Conservation (phyloP, 768 basidiomycete species). For the Fibroporia radiculosa region DNA sequence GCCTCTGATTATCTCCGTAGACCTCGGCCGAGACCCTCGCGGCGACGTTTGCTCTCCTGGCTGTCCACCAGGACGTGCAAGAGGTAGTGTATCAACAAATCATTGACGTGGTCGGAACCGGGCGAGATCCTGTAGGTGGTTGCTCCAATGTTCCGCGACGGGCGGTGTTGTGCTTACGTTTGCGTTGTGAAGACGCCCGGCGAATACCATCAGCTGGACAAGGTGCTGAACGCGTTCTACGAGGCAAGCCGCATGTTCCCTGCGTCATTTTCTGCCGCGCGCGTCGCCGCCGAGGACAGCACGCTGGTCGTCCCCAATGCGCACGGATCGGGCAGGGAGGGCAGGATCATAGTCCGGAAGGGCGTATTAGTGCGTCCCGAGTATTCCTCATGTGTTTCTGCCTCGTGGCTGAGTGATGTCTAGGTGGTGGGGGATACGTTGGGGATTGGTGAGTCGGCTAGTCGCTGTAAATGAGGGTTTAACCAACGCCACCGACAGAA, state of each 20-base stretch:
- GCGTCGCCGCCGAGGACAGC: slow-evolving; percentile 23
- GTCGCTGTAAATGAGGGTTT: too few relatives aligned
- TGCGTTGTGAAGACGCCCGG: too few relatives aligned
- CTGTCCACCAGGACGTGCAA: slow-evolving; percentile 23
- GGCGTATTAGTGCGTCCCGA: too few relatives aligned
- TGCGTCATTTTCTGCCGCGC: slow-evolving; percentile 21
- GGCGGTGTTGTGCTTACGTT: too few relatives aligned
- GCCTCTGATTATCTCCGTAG: slow-evolving; percentile 7
- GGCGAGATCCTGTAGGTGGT: slow-evolving; percentile 18
- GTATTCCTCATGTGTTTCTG: too few relatives aligned
- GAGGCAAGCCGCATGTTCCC: slow-evolving; percentile 30
- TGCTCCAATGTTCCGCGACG: too few relatives aligned
- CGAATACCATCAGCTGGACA: slow-evolving; percentile 23
- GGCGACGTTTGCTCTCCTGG: slow-evolving; percentile 25
- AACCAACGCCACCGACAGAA: too few relatives aligned
- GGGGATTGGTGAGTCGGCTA: background rate
- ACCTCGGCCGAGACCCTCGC: slow-evolving; percentile 27
- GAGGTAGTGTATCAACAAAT: slow-evolving; percentile 26
- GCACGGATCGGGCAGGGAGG: too few relatives aligned
- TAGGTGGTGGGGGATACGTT: background rate
- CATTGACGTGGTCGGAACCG: slow-evolving; percentile 15
- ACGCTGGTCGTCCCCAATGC: slow-evolving; percentile 11
- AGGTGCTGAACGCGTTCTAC: slow-evolving; percentile 22
- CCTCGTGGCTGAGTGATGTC: too few relatives aligned
- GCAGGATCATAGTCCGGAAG: background rate